Evolutionary conservation across 371 early-diverging fungal genomes (phyloP), one percentile per base, ranked within the genome.

Genomic region (Entomophthora muscae): DNA sequence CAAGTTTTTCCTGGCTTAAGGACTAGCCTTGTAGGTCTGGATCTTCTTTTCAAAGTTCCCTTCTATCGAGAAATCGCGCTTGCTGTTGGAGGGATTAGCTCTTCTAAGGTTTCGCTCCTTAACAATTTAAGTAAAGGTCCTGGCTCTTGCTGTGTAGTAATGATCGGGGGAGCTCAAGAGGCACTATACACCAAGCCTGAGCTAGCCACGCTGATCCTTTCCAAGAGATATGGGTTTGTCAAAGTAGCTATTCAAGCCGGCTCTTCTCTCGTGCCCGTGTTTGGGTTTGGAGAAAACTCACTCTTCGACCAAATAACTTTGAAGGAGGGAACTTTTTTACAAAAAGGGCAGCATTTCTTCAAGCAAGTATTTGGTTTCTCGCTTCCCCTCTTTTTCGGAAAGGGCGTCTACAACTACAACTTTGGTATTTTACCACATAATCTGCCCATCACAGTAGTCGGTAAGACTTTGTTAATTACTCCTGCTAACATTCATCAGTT

Each of bases 261-360:
- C 0, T 83, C 85, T 21, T 72, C 76, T 3, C 66, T 89, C 29
- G 86, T 88, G 0, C 91, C 91, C 10, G 75, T 82, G 0, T 80
- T 85, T 65, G 76, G 81, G 0, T 89, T 90, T 76, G 90, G 90
- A 52, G 91, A 90, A 68, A 89, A 89, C 70, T 86, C 89, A 29
- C 64, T 90, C 10, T 90, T 81, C 62, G 77, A 78, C 57, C 82
- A 85, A 52, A 70, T 83, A 27, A 75, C 75, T 64, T 80, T 78
- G 59, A 55, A 67, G 51, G 31, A 71, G 24, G 78, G 76, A 12
- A 77, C 83, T 32, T 58, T 70, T 22, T 32, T 80, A 31, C 88
- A 88, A 65, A 76, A 52, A 70, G 75, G 65, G n/a, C n/a, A n/a
- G n/a, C n/a, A n/a, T n/a, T n/a, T n/a, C n/a, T 65, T 86, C 66